phyloP scores from a whole-genome alignment of 169 alveolate genomes.

The Blepharisma undulans region DNA sequence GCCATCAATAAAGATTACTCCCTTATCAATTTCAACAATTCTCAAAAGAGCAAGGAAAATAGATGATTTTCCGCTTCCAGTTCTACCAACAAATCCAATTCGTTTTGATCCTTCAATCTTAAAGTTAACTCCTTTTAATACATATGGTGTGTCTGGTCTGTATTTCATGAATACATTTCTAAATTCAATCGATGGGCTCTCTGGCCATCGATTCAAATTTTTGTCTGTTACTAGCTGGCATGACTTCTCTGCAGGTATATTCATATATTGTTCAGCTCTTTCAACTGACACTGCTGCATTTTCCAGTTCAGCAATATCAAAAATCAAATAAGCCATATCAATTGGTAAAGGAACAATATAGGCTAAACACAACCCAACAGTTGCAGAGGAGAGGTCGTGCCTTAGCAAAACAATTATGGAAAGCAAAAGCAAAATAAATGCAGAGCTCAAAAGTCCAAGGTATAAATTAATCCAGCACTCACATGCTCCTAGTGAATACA shows the following conservation, averaged over 20 bases:
- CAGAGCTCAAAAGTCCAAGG: neutral
- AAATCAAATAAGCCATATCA: neutral
- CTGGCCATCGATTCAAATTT: constrained; percentile 58
- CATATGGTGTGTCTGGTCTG: constrained; percentile 74
- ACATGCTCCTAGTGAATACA: neutral
- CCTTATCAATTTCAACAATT: neutral
- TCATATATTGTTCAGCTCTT: neutral
- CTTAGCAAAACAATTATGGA: neutral
- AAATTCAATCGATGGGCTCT: constrained; percentile 67
- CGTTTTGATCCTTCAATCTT: constrained; percentile 68
- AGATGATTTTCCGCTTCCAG: constrained; percentile 87
- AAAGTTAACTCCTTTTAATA: neutral
- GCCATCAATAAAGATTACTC: neutral
- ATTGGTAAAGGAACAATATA: neutral
- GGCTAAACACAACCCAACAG: neutral
- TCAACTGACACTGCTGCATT: neutral
- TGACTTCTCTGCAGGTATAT: neutral
- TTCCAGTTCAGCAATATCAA: neutral
- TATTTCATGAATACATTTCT: constrained; percentile 63
- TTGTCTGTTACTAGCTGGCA: neutral
- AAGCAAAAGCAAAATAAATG: neutral
- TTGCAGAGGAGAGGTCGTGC: neutral
- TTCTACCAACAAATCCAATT: constrained; percentile 87
- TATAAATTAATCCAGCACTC: neutral
- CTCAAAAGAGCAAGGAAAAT: constrained; percentile 39